These are phyloP conservation scores for Aspergillus ochraceoroseus DNA, from an alignment of 2,329 filamentous ascomycete species.

Conservation along the genomic window DNA sequence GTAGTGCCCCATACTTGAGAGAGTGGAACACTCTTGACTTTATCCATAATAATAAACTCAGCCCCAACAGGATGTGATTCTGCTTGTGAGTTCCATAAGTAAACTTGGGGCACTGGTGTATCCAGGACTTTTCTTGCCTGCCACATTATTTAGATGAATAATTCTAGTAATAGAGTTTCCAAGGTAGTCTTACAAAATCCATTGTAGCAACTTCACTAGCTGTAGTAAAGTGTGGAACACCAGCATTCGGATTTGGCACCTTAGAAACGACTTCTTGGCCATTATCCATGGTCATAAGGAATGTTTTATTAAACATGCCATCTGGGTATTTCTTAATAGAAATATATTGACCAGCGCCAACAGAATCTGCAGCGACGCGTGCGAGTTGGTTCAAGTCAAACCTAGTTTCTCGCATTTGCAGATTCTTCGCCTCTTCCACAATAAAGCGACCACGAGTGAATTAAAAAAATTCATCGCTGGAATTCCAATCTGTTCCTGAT, in stretches of 20 bases:
- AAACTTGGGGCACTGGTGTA: slow-evolving; percentile 21
- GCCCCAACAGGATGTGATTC: slow-evolving; percentile 20
- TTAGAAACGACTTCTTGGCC: slow-evolving; percentile 31
- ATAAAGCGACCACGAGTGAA: no score
- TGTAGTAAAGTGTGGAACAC: slow-evolving; percentile 27
- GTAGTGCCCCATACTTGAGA: slow-evolving; percentile 26
- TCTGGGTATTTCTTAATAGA: slow-evolving; percentile 27
- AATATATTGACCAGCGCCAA: no score
- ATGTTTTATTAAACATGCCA: slow-evolving; percentile 31
- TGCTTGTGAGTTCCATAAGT: slow-evolving; percentile 24
- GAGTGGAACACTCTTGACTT: slow-evolving; percentile 21
- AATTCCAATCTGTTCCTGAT: no score
- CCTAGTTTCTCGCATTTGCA: no score
- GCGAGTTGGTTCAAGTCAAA: no score
- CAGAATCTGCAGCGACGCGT: slow-evolving; percentile 19
- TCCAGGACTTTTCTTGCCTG: slow-evolving; percentile 24
- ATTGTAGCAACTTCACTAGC: slow-evolving; percentile 40
- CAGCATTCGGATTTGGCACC: slow-evolving; percentile 34
- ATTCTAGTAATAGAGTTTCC: slow-evolving; percentile 4
- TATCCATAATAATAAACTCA: slow-evolving; percentile 26
- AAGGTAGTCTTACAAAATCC: slow-evolving; percentile 20
- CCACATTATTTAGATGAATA: slow-evolving; percentile 15
- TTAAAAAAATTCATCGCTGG: no score
- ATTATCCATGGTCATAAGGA: slow-evolving; percentile 31
- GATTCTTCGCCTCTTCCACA: no score